These are phyloP conservation scores for Sisymbrium irio DNA, from an alignment of 345 rosid species.

Conservation along the genomic window DNA sequence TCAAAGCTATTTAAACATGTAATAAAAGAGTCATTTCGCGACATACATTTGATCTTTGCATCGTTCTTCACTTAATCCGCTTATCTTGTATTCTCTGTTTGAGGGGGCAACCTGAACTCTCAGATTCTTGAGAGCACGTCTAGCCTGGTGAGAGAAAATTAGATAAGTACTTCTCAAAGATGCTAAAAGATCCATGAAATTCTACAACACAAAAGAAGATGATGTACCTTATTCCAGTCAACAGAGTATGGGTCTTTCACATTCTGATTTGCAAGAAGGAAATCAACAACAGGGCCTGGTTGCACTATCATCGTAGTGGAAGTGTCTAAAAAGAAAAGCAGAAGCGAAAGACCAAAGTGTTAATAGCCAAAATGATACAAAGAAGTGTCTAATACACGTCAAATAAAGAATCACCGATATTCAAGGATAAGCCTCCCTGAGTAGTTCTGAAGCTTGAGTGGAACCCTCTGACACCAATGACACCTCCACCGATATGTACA, in stretches of 20 bases:
- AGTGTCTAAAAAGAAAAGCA: conserved; percentile 19
- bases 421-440: conserved; percentile 40
- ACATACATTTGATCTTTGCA: conserved; percentile 56
- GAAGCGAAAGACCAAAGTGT: not conserved
- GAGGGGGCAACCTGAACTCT: conserved; percentile 58
- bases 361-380: conserved; percentile 1
- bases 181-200: not conserved
- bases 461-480: conserved; percentile 34
- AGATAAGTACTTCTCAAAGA: conserved; percentile 1
- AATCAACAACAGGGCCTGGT: conserved; percentile 38
- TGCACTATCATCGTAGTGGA: conserved; percentile 37
- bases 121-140: conserved; percentile 57
- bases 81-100: conserved; percentile 73
- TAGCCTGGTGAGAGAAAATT: conserved; percentile 45
- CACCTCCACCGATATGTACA: conserved; percentile 31
- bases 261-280: conserved; percentile 25
- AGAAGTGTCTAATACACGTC: not conserved
- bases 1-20: not conserved
- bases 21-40: not conserved
- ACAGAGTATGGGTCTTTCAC: conserved; percentile 5
- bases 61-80: conserved; percentile 56
- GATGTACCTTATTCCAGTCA: conserved; percentile 31
- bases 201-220: not conserved
- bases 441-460: conserved; percentile 39
- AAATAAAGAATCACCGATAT: conserved; percentile 26